phyloP scores from a whole-genome alignment of 257 asterid genomes.

The Nicotiana sylvestris region DNA sequence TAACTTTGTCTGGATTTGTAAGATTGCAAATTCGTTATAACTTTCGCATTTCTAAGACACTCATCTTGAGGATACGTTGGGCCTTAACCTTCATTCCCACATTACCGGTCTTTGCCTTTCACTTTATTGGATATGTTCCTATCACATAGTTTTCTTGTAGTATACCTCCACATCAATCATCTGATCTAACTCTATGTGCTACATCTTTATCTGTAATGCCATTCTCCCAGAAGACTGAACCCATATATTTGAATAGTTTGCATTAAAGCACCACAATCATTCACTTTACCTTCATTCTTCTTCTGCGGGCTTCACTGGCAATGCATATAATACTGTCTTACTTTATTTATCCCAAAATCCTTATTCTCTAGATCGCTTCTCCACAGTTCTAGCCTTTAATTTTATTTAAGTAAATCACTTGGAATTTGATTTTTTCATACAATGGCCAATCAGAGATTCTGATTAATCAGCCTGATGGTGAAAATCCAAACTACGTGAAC shows the following conservation, averaged over 20 bases:
- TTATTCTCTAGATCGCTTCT: neutral
- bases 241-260: neutral
- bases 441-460: neutral
- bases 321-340: neutral
- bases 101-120: neutral
- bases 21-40: neutral
- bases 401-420: neutral
- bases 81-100: neutral
- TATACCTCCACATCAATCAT: neutral
- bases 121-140: neutral
- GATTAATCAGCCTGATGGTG: neutral
- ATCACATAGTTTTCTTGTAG: neutral
- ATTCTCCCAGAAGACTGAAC: neutral
- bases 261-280: neutral
- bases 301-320: neutral
- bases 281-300: neutral
- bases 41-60: neutral
- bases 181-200: neutral
- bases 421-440: neutral
- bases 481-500: neutral
- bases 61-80: neutral
- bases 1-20: neutral
- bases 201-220: neutral
- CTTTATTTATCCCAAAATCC: neutral
- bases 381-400: neutral